These are phyloP conservation scores for Nemania diffusa DNA, from an alignment of 2,329 filamentous ascomycete species.

Conservation along the genomic window DNA sequence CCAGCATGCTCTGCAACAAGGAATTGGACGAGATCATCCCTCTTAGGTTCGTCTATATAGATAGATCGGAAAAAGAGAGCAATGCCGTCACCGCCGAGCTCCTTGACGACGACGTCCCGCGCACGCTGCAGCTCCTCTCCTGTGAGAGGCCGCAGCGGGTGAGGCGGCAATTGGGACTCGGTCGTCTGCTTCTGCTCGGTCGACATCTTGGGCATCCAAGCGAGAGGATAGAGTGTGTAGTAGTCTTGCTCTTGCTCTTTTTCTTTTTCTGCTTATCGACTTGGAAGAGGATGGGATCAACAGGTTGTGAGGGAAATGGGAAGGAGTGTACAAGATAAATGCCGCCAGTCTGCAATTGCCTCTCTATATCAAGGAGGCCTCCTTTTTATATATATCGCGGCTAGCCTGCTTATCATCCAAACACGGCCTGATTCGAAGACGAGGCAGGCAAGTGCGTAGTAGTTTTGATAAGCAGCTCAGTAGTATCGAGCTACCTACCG, in stretches of 20 bases:
- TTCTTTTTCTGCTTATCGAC: not conserved
- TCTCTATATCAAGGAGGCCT: slow-evolving; percentile 9
- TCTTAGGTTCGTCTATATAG: slow-evolving; percentile 46
- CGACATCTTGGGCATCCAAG: slow-evolving; percentile 21
- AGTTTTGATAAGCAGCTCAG: slow-evolving; percentile 22
- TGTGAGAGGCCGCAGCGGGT: slow-evolving; percentile 47
- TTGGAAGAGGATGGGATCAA: not conserved
- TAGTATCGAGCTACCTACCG: not conserved
- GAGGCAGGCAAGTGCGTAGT: slow-evolving; percentile 15
- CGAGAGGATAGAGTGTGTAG: not conserved
- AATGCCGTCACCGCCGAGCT: slow-evolving; percentile 40
- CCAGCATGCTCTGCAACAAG: slow-evolving; percentile 48
- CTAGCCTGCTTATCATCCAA: slow-evolving; percentile 23
- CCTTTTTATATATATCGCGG: slow-evolving; percentile 19
- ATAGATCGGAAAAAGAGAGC: slow-evolving; percentile 45
- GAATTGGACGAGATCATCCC: slow-evolving; percentile 42
- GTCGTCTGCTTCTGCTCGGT: slow-evolving; percentile 14
- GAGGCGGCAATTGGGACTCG: slow-evolving; percentile 28
- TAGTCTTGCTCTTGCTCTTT: not conserved
- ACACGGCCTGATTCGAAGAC: slow-evolving; percentile 1
- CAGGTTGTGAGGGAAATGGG: slow-evolving; percentile 1
- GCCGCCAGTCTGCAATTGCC: slow-evolving; percentile 17
- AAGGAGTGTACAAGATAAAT: slow-evolving; percentile 7
- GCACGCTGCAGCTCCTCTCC: slow-evolving; percentile 44
- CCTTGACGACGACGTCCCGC: slow-evolving; percentile 42